phyloP scores from a whole-genome alignment of 768 basidiomycete genomes.

The Calocybe indica region DNA sequence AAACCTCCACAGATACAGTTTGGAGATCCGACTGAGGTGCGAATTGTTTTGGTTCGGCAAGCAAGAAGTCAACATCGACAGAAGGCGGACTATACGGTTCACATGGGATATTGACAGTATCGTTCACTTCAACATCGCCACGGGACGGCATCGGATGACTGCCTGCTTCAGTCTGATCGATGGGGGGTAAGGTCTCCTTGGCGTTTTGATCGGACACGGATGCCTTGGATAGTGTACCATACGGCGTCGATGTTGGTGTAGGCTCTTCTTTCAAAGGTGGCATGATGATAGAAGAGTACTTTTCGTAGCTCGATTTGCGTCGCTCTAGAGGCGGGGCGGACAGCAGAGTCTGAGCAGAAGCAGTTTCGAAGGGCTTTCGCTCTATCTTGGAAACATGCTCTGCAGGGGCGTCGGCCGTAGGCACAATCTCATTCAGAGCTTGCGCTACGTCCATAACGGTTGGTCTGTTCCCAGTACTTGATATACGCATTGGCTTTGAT shows the following conservation, averaged over 20 bases:
- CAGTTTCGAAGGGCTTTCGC: constrained; percentile 8
- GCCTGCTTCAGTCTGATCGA: not conserved
- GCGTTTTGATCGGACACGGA: no score
- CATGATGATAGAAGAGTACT: constrained; percentile 54
- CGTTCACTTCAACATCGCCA: no score
- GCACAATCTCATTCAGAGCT: constrained; percentile 34
- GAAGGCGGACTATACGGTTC: no score
- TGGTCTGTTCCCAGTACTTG: constrained; percentile 63
- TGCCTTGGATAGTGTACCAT: constrained; percentile 36
- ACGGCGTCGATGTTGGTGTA: constrained; percentile 52
- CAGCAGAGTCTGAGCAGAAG: constrained; percentile 14
- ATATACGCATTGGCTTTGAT: constrained; percentile 47
- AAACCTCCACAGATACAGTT: constrained; percentile 71
- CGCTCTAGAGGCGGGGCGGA: constrained; percentile 39
- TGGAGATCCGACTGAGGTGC: constrained; percentile 11
- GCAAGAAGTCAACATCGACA: no score
- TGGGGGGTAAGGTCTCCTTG: not conserved
- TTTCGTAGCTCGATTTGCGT: constrained; percentile 63
- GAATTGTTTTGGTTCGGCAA: not conserved
- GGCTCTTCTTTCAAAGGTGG: constrained; percentile 66
- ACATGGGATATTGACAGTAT: no score
- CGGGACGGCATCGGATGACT: no score
- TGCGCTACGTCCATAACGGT: constrained; percentile 79
- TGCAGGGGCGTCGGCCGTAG: not conserved
- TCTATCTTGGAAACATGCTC: not conserved